Evolutionary conservation across 2,329 filamentous ascomycete genomes (phyloP).

Genomic region (Neobulgaria alba): DNA sequence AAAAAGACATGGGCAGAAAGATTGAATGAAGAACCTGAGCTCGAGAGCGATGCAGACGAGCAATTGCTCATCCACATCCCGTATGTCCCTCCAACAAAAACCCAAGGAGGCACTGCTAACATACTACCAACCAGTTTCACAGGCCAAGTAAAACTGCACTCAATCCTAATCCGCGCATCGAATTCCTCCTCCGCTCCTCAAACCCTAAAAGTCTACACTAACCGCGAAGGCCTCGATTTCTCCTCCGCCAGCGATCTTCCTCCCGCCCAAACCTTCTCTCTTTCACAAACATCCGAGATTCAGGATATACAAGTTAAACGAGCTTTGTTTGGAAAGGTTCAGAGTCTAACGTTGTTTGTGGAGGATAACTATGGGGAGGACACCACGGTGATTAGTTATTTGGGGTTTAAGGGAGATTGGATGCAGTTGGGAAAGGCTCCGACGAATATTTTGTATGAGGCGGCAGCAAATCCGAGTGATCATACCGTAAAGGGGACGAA

Average conservation of each 20-base stretch:
- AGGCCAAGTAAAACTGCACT: constrained; percentile 86
- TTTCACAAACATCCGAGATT: constrained; percentile 70
- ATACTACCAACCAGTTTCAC: constrained; percentile 59
- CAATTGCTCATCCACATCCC: constrained; percentile 90
- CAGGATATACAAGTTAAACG: constrained; percentile 84
- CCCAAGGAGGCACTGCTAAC: too few species aligned
- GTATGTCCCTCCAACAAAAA: constrained; percentile 43
- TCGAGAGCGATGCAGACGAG: constrained; percentile 82
- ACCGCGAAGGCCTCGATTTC: constrained; percentile 84
- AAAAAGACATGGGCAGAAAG: constrained; percentile 90
- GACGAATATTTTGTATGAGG: constrained; percentile 83
- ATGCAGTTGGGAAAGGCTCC: constrained; percentile 79
- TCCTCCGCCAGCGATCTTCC: constrained; percentile 57
- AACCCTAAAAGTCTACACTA: constrained; percentile 81
- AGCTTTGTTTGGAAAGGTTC: constrained; percentile 82
- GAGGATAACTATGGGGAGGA: constrained; percentile 83
- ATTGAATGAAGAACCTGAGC: constrained; percentile 59
- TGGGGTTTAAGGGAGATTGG: constrained; percentile 93
- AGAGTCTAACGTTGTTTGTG: constrained; percentile 76
- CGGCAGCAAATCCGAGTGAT: constrained; percentile 83
- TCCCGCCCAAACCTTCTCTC: constrained; percentile 67
- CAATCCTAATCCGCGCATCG: constrained; percentile 76
- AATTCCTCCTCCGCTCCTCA: constrained; percentile 61
- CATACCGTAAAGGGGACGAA: constrained; percentile 59
- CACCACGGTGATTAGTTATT: constrained; percentile 67